phyloP scores from a whole-genome alignment of 805 yeast species.

The Debaryomyces prosopidis region DNA sequence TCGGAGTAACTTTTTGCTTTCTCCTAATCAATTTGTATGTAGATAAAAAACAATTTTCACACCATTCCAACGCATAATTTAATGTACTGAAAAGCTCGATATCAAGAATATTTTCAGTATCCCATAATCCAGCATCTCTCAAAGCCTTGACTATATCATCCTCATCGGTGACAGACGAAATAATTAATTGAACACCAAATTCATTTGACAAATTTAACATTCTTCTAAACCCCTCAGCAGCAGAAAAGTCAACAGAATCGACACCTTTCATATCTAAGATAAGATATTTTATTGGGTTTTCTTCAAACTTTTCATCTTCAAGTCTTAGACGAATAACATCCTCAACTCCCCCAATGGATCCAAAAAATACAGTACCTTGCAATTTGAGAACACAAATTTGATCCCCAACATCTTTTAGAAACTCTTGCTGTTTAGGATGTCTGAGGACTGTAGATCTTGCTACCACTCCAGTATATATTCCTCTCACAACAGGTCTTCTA shows the following conservation, averaged over 20 bases:
- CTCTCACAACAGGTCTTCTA: slow-evolving; percentile 75
- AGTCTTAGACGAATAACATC: slow-evolving; percentile 64
- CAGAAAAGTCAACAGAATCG: slow-evolving; percentile 82
- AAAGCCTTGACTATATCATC: slow-evolving; percentile 70
- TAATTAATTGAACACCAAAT: slow-evolving; percentile 66
- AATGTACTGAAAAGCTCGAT: slow-evolving; percentile 73
- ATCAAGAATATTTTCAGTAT: slow-evolving; percentile 33
- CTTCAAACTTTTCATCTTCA: slow-evolving; percentile 50
- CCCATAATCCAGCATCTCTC: slow-evolving; percentile 81
- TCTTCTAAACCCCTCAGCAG: slow-evolving; percentile 92
- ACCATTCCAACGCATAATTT: slow-evolving; percentile 92
- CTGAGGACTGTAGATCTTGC: slow-evolving; percentile 92
- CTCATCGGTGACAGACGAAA: slow-evolving; percentile 73
- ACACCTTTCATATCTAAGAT: slow-evolving; percentile 86
- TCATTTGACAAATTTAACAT: slow-evolving; percentile 76
- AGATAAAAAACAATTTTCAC: slow-evolving; percentile 84
- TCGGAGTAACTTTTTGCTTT: slow-evolving; percentile 13
- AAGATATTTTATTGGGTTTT: slow-evolving; percentile 72
- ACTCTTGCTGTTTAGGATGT: slow-evolving; percentile 85
- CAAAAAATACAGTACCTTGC: slow-evolving; percentile 89
- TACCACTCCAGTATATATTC: slow-evolving; percentile 80
- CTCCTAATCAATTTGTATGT: slow-evolving; percentile 48
- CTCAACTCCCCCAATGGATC: slow-evolving; percentile 92
- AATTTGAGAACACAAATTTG: slow-evolving; percentile 87
- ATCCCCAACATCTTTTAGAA: slow-evolving; percentile 80